Evolutionary conservation across 23 red algal species (phyloP).

Genomic region (Gracilaria gracilis): DNA sequence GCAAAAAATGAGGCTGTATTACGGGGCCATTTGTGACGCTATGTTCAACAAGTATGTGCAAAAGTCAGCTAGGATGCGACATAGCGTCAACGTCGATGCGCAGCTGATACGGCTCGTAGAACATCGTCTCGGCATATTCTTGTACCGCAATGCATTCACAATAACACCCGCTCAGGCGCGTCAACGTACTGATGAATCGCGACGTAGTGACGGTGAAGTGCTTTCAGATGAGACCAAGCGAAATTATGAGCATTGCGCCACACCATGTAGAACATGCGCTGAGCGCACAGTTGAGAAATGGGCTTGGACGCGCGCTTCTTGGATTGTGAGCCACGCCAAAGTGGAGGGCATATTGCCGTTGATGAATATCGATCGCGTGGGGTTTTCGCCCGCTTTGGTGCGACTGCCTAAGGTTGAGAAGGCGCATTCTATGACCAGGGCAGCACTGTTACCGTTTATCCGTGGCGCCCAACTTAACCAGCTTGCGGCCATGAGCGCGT

Average conservation of each 20-base stretch:
- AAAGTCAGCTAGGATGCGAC: conserved; percentile 6
- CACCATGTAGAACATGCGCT: conserved; percentile 79
- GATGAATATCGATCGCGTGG: conserved; percentile 74
- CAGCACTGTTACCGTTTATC: conserved; percentile 76
- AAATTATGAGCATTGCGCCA: conserved; percentile 84
- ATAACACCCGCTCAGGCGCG: conserved; percentile 69
- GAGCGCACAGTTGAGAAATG: conserved; percentile 35
- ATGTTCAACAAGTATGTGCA: conserved; percentile 62
- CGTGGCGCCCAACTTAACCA: conserved; percentile 72
- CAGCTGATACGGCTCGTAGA: conserved; percentile 72
- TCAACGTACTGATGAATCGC: conserved; percentile 76
- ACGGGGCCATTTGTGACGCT: conserved; percentile 69
- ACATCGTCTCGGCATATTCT: conserved; percentile 64
- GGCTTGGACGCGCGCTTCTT: conserved; percentile 75
- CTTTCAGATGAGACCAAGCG: conserved; percentile 42
- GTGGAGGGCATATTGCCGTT: conserved; percentile 69
- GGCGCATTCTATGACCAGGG: conserved; percentile 49
- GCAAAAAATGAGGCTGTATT: conserved; percentile 82
- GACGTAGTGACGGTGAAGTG: conserved; percentile 38
- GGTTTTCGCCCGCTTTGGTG: conserved; percentile 57
- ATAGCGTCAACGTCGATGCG: conserved; percentile 71
- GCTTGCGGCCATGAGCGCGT: conserved; percentile 72
- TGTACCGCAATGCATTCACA: conserved; percentile 78
- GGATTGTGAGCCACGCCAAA: conserved; percentile 1
- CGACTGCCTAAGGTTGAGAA: conserved; percentile 61